A percentile compares a stretch with the other conserved stretches of the same genome.
These are phyloP conservation scores for Auriculariales sp. DNA, from an alignment of 768 basidiomycete genomes.

Conservation along the genomic window DNA sequence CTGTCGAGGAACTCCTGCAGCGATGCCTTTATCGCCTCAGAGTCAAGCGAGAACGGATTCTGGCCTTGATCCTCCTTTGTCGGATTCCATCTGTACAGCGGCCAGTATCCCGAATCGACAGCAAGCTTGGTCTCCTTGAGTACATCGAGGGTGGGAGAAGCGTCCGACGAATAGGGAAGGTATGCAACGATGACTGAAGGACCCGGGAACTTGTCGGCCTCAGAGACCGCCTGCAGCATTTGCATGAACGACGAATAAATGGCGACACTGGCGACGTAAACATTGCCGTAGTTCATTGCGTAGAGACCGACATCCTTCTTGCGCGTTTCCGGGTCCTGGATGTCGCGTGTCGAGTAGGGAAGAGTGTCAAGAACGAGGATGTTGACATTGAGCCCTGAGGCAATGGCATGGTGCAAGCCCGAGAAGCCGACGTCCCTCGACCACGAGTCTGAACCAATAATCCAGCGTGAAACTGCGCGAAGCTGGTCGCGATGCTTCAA, in stretches of 20 bases:
- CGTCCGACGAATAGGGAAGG: conserved; percentile 74
- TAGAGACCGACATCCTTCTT: conserved; percentile 97
- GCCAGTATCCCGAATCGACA: conserved; percentile 95
- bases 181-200: conserved; percentile 90
- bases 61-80: conserved; percentile 56
- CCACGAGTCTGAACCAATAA: conserved; percentile 97
- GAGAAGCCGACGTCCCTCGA: conserved; percentile 93
- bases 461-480: conserved; percentile 71
- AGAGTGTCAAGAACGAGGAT: conserved; percentile 87
- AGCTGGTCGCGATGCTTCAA: conserved; percentile 42
- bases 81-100: conserved; percentile 95
- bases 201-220: conserved; percentile 81
- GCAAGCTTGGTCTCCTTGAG: conserved; percentile 96
- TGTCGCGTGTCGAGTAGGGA: conserved; percentile 70
- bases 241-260: conserved; percentile 94
- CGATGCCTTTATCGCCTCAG: conserved; percentile 86
- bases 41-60: conserved; percentile 87
- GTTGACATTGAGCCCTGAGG: conserved; percentile 85
- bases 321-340: conserved; percentile 53
- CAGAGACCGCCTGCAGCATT: conserved; percentile 78
- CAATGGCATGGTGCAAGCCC: conserved; percentile 86
- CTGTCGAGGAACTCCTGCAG: conserved; percentile 87
- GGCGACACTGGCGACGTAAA: conserved; percentile 90
- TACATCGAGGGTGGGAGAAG: conserved; percentile 69
- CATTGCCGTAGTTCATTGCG: conserved; percentile 96